Base-by-base conservation (phyloP, 2,329 filamentous ascomycete genomes). In the Ilyonectria mors-panacis region DNA sequence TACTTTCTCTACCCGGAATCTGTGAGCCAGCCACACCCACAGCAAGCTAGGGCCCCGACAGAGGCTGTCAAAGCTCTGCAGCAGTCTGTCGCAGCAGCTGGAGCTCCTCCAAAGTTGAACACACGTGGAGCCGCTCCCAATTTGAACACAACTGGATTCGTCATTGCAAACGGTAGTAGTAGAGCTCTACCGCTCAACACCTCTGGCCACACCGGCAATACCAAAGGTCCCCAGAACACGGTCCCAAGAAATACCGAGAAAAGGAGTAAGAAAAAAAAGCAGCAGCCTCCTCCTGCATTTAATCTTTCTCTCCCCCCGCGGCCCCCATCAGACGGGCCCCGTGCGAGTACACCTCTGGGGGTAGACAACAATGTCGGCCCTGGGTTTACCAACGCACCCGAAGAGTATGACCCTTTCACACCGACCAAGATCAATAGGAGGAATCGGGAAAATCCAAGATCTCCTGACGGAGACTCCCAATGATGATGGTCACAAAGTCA, bases 61-160 rank as follows among this genome's bases (percentile, higher is more conserved):
- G 51, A 75, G n/a, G 74, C 75, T 19, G 70, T 79, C 26, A 70
- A 75, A 42, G 73, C 73, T 21, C 64, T 80, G 35, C 73, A 75
- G 10, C 73, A 75, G 57, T 79, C 79, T 10, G 71, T 74, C 6
- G 71, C 73, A 12, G 76, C 75, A 3, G 77, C 75, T 2, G 73
- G 68, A 5, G 51, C 58, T 3, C 17, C 39, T 23, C 6, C 21
- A 21, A 63, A 58, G 12, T 9, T 8, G 6, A 44, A 33, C 33
- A 50, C 61, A 23, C 15, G 21, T 21, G 48, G 39, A 26, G 9
- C 30, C 6, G 19, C 47, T 21, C 5, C 19, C 35, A 66, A 57
- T 15, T 10, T 9, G 6, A 42, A 30, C 23, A 53, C 62, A 28
- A 15, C 23, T 21, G 45, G 44, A 21, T 65, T 68, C 21, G 37